Base-by-base conservation (phyloP, 2,329 filamentous ascomycete species). In the Fusarium coicis region DNA sequence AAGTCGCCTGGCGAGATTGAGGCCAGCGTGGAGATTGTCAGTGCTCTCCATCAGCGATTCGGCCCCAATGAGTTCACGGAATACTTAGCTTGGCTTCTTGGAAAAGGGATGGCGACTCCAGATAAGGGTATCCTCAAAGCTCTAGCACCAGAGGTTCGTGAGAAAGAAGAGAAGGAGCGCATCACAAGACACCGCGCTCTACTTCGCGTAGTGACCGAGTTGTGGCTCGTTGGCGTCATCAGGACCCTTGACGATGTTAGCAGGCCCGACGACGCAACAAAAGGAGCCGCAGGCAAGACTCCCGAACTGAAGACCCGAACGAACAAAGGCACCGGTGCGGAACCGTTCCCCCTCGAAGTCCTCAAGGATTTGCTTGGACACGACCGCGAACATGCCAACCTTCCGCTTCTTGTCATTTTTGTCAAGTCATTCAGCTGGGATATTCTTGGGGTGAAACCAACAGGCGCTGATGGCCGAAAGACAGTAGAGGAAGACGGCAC, bases 341-440 rank as follows among this genome's bases (percentile, higher is more conserved):
- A 99, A 73, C 96, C 96, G 1, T 98, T 99, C 75, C 97, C 97
- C 7, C 86, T 99, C 26, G 96, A 99, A 81, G 96, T 98, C n/a
- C 85, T 99, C 44, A 99, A 99, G 84, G 97, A 99, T 80, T 89
- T 99, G 73, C 88, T 99, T 21, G 95, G 95, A 12, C 92, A 98
- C 79, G 96, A 99, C 80, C 91, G 95, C 62, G 96, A 99, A 76
- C 96, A 98, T 79, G 86, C 90, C 62, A 99, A 98, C 79, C 84
- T 99, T 47, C 95, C 96, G 2, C 85, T 99, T 50, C 92, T 98
- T 10, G 96, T 98, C 57, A 89, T 97, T 19, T 99, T 99, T 79
- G 95, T 97, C 74, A 99, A 98, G 84, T 92, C 93, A 23, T 99
- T 98, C 78, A 92, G 93, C 72, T 99, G 96, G 95, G 97, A 99